These are phyloP conservation scores for Solanum ossicruentum DNA, from an alignment of 257 asterid species.

Conservation along the genomic window DNA sequence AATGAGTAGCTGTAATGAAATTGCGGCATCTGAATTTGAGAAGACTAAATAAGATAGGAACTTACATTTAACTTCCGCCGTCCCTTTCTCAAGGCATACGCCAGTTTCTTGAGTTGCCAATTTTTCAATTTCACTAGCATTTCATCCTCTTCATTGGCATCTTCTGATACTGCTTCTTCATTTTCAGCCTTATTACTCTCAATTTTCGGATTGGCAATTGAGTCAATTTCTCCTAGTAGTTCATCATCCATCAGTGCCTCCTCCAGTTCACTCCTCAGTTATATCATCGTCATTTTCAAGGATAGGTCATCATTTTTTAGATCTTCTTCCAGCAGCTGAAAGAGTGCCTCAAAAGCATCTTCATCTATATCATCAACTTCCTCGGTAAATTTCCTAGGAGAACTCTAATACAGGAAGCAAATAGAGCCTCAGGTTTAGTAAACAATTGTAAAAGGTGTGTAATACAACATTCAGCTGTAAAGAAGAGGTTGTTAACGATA, in stretches of 20 bases:
- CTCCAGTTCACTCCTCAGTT: constrained; percentile 71
- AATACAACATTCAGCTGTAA: neutral
- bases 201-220: constrained; percentile 16
- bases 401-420: constrained; percentile 24
- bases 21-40: neutral
- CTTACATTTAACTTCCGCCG: constrained; percentile 88
- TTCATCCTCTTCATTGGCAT: constrained; percentile 35
- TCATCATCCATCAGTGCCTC: constrained; percentile 83
- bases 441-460: neutral
- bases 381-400: constrained; percentile 9
- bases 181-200: constrained; percentile 22
- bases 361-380: constrained; percentile 51
- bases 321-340: constrained; percentile 78
- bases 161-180: constrained; percentile 10
- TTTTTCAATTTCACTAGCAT: constrained; percentile 36
- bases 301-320: constrained; percentile 54
- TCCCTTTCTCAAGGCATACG: constrained; percentile 74
- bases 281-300: constrained; percentile 49
- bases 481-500: neutral
- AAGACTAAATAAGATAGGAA: neutral
- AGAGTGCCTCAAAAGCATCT: constrained; percentile 94
- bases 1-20: neutral
- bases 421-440: neutral
- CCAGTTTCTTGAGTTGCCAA: constrained; percentile 86
- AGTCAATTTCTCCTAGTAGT: constrained; percentile 36